phyloP scores from a whole-genome alignment of 1,139 yeast species.

The Hansenula sp. region DNA sequence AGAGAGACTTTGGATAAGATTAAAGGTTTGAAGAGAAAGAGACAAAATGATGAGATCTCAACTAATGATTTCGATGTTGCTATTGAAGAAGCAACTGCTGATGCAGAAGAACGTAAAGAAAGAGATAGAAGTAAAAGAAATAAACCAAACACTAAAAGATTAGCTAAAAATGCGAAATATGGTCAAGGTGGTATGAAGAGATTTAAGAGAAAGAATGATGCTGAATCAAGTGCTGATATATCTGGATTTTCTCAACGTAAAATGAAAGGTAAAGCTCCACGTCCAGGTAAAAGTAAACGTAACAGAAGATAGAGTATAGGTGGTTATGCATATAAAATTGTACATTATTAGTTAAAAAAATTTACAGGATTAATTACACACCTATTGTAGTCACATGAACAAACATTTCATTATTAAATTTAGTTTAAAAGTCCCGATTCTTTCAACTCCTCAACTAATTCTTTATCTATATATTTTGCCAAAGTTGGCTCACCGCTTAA shows the following conservation, averaged over 20 bases:
- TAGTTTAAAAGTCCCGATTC: conserved; percentile 34
- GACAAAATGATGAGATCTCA: conserved; percentile 68
- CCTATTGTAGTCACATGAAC: background rate
- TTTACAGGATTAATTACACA: background rate
- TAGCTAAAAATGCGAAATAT: conserved; percentile 65
- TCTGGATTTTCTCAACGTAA: conserved; percentile 56
- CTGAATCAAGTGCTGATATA: conserved; percentile 68
- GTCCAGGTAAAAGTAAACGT: conserved; percentile 80
- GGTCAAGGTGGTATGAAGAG: conserved; percentile 78
- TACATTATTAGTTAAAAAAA: background rate
- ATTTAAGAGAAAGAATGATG: conserved; percentile 68
- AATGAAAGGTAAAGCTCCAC: conserved; percentile 45
- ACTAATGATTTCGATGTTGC: conserved; percentile 65
- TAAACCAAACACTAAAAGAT: conserved; percentile 59
- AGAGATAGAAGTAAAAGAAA: conserved; percentile 32
- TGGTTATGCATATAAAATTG: background rate
- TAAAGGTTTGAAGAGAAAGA: conserved; percentile 82
- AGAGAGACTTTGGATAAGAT: conserved; percentile 86
- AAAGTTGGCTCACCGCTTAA: conserved; percentile 73
- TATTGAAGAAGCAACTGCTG: conserved; percentile 67
- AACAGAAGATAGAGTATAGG: background rate
- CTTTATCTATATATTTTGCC: conserved; percentile 63
- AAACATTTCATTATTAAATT: background rate
- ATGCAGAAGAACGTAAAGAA: conserved; percentile 30
- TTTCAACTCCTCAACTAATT: conserved; percentile 48